Evolutionary conservation across 306 rosid species (phyloP).

Genomic region (Carpinus fangiana): DNA sequence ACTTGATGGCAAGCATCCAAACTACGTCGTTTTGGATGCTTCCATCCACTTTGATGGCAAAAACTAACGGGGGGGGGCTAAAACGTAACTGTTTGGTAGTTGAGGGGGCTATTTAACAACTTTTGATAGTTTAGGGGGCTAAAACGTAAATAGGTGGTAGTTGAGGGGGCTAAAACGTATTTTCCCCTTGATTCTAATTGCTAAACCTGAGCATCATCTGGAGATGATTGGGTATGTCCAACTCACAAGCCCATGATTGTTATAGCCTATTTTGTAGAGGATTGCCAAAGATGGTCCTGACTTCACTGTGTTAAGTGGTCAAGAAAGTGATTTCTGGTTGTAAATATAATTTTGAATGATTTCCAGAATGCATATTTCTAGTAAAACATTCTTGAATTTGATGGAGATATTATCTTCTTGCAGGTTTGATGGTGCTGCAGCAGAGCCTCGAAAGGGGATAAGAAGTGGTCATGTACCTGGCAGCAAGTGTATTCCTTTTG

Average conservation of each 20-base stretch:
- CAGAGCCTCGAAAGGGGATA: conserved; percentile 88
- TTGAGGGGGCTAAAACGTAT: too few relatives aligned
- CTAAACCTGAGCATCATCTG: not conserved
- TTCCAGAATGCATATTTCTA: not conserved
- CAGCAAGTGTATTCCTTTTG: conserved; percentile 83
- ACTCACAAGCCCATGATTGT: not conserved
- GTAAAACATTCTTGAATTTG: conserved; percentile 19
- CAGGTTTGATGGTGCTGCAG: conserved; percentile 80
- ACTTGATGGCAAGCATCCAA: too few relatives aligned
- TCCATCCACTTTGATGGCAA: too few relatives aligned
- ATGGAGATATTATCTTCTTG: conserved; percentile 34
- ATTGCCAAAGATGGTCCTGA: not conserved
- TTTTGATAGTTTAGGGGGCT: too few relatives aligned
- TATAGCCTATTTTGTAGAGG: not conserved
- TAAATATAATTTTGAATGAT: not conserved
- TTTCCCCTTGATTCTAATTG: too few relatives aligned
- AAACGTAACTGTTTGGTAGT: too few relatives aligned
- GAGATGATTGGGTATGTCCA: not conserved
- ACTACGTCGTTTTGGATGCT: too few relatives aligned
- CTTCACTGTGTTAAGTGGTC: not conserved
- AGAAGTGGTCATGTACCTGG: conserved; percentile 93
- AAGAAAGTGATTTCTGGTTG: not conserved
- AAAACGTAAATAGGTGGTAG: too few relatives aligned
- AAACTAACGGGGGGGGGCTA: too few relatives aligned
- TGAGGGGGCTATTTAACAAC: too few relatives aligned